Evolutionary conservation across 805 yeast species (phyloP).

Genomic region (Komagataella kurtzmanii): DNA sequence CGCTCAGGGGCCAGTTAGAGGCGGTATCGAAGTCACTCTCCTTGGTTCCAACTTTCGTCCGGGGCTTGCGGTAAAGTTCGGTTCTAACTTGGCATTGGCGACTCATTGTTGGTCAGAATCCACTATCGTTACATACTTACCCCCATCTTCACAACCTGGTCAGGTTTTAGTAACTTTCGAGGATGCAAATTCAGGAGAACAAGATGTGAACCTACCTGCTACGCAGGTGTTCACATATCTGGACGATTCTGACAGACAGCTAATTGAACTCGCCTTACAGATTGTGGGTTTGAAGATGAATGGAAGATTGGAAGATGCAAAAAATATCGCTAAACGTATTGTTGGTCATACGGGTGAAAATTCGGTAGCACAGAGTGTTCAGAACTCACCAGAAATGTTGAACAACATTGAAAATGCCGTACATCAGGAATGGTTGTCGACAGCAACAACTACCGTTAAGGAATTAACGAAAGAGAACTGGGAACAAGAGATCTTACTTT

Average conservation of each 20-base stretch:
- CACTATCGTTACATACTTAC: slow-evolving; percentile 85
- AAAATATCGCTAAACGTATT: slow-evolving; percentile 83
- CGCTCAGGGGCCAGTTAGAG: slow-evolving; percentile 88
- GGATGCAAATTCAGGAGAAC: slow-evolving; percentile 10
- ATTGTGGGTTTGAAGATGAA: slow-evolving; percentile 96
- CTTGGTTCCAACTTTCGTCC: slow-evolving; percentile 79
- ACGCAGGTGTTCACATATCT: slow-evolving; percentile 71
- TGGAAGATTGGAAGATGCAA: slow-evolving; percentile 89
- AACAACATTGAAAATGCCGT: slow-evolving; percentile 5
- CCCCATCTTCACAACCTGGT: slow-evolving; percentile 84
- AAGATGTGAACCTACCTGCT: slow-evolving; percentile 5
- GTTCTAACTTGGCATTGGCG: slow-evolving; percentile 62
- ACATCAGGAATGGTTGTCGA: slow-evolving; percentile 33
- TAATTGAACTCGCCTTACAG: slow-evolving; percentile 89
- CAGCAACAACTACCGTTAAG: slow-evolving; percentile 36
- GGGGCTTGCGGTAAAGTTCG: slow-evolving; percentile 77
- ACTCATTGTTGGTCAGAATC: slow-evolving; percentile 95
- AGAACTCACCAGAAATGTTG: background rate
- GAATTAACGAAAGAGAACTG: slow-evolving; percentile 29
- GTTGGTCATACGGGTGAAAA: slow-evolving; percentile 47
- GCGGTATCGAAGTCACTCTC: slow-evolving; percentile 91
- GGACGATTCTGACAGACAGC: slow-evolving; percentile 90
- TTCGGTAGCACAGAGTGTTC: slow-evolving; percentile 4
- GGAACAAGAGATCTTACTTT: slow-evolving; percentile 34
- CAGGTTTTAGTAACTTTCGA: slow-evolving; percentile 79